Base-by-base conservation (phyloP, 1,139 yeast species). In the Taphrina communis region DNA sequence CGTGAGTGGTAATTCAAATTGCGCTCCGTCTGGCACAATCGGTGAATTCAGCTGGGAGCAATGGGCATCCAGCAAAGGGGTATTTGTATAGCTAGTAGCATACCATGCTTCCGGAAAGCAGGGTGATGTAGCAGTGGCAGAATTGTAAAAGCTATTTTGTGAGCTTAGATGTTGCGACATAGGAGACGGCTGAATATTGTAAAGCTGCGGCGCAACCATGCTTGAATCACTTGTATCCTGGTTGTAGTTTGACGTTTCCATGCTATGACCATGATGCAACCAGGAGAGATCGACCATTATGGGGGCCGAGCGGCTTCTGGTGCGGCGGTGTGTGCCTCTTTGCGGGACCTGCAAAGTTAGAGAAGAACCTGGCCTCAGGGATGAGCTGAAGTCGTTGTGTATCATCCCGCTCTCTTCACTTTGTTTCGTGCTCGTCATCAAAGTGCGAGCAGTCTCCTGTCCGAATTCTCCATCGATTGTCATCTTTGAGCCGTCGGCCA, bases 271-370 rank as follows among this genome's bases (percentile, higher is more conserved):
- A 6, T 66, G 65, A 17, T 51, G 31, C 44, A 72, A 31, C 42
- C 65, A 68, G 31, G 73, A 63, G 44, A 70, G 69, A 50, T 72
- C 73, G 14, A 71, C 65, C 9, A 66, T 67, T 6, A 66, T 72
- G 7, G 73, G 73, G 6, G 72, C 73, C 1, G 73, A 72, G 6
- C 73, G 69, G 55, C 73, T 71, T 35, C 73, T 61, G n/a, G 72
- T 71, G n/a, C 73, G 72, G 14, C 71, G 66, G 44, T 72, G 73
- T 5, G 69, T 6, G 38, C 36, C n/a, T 25, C 44, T 12, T 14
- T 41, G 9, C 8, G 41, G 21, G 21, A 14, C 44, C 14, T 21
- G 58, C 11, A 8, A 21, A 39, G 25, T 44, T 25, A 35, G 42
- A 12, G 58, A 19, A 5, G 19, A 12, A n/a, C 8, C 8, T 14